Conservation (phyloP, 148 eudicot genomes). For the Vaccinium darrowii region DNA sequence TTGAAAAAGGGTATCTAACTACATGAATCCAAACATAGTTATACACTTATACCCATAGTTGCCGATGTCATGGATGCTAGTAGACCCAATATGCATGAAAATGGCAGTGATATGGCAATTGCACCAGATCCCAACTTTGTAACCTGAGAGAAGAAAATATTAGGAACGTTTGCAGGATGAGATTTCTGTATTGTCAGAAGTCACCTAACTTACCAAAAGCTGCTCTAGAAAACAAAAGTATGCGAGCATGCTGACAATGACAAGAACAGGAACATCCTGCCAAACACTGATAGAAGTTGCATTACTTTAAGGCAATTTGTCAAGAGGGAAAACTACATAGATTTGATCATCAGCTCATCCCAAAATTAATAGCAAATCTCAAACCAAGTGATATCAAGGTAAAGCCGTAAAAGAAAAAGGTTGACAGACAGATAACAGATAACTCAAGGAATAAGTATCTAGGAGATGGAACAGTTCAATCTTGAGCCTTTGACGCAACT, state of each 20-base stretch:
- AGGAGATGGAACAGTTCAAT: background rate
- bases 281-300: conserved; percentile 58
- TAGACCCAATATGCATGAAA: conserved; percentile 91
- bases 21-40: background rate
- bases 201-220: conserved; percentile 64
- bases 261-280: conserved; percentile 96
- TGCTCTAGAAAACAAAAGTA: conserved; percentile 95
- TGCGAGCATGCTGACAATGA: conserved; percentile 91
- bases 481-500: background rate
- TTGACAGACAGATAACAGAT: background rate
- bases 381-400: background rate
- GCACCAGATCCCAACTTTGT: conserved; percentile 80
- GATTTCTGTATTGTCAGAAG: background rate
- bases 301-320: conserved; percentile 11
- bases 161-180: background rate
- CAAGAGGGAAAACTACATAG: background rate
- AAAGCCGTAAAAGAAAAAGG: background rate
- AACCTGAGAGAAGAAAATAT: conserved; percentile 42
- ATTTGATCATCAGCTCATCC: background rate
- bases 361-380: background rate
- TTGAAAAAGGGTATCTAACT: conserved; percentile 1
- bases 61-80: conserved; percentile 93
- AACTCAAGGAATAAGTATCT: background rate
- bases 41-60: conserved; percentile 93
- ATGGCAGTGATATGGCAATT: conserved; percentile 87